These are phyloP conservation scores for Rhodotorula babjevae DNA, from an alignment of 768 basidiomycete species.

Conservation along the genomic window DNA sequence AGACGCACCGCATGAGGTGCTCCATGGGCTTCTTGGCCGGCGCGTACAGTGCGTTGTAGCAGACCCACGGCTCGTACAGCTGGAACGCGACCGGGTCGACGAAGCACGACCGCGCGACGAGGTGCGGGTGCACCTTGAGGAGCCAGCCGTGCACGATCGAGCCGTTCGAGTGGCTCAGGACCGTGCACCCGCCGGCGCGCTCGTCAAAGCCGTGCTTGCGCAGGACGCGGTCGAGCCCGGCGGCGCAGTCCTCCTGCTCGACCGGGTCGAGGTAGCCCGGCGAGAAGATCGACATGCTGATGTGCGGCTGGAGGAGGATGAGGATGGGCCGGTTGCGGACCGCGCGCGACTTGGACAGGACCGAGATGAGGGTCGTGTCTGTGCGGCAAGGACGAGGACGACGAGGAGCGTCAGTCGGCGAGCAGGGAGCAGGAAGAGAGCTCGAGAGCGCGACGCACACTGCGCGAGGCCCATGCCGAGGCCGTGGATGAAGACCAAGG, in stretches of 20 bases:
- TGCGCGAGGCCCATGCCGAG: conserved; percentile 68
- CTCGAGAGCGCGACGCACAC: conserved; percentile 45
- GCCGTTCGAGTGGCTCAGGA: conserved; percentile 79
- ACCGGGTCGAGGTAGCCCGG: conserved; percentile 66
- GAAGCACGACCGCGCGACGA: conserved; percentile 73
- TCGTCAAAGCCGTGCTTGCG: conserved; percentile 51
- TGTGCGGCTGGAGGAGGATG: conserved; percentile 73
- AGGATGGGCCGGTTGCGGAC: conserved; percentile 69
- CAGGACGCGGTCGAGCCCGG: conserved; percentile 55
- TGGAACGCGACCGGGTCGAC: conserved; percentile 63
- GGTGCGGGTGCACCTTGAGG: conserved; percentile 66
- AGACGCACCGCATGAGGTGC: conserved; percentile 57
- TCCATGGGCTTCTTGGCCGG: conserved; percentile 51
- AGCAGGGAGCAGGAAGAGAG: no score
- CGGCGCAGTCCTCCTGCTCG: conserved; percentile 59
- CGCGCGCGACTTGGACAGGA: conserved; percentile 53
- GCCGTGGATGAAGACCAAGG: conserved; percentile 80
- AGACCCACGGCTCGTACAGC: conserved; percentile 78
- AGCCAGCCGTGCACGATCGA: conserved; percentile 79
- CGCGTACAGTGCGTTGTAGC: conserved; percentile 83
- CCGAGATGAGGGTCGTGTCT: conserved; percentile 57
- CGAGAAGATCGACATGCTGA: conserved; percentile 81
- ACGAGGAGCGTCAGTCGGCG: not conserved
- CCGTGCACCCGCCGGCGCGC: conserved; percentile 56
- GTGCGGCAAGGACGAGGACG: not conserved